phyloP scores from a whole-genome alignment of 1,284 basidiomycete species.

The Microbotryum scabiosae region DNA sequence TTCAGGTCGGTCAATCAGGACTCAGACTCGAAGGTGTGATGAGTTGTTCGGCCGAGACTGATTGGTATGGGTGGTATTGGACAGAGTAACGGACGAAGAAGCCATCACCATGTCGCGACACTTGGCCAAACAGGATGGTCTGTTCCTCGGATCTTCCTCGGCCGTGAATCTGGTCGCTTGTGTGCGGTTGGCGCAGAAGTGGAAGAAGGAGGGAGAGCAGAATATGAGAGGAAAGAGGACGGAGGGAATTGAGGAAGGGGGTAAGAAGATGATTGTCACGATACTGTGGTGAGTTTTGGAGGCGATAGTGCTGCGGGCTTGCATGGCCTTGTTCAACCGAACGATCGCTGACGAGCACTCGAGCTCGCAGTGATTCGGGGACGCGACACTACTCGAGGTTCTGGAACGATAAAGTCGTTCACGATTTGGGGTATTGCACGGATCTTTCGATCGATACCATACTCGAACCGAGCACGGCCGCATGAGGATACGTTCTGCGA shows the following conservation, averaged over 20 bases:
- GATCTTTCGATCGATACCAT: too few species aligned
- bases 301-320: neutral
- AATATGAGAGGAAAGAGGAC: constrained; percentile 37
- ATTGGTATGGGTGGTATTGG: too few species aligned
- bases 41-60: neutral
- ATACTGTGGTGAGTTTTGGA: constrained; percentile 51
- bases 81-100: constrained; percentile 75
- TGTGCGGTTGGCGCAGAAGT: constrained; percentile 62
- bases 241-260: too few species aligned
- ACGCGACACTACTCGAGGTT: constrained; percentile 32
- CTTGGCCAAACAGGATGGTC: constrained; percentile 75
- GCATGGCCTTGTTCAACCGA: constrained; percentile 6
- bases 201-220: constrained; percentile 50
- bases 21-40: neutral
- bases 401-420: constrained; percentile 32
- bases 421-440: neutral
- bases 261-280: constrained; percentile 61
- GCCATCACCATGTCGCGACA: constrained; percentile 88
- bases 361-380: constrained; percentile 31
- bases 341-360: too few species aligned
- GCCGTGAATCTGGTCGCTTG: constrained; percentile 92
- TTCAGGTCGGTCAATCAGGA: constrained; percentile 53
- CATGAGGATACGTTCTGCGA: too few species aligned
- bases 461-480: too few species aligned
- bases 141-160: constrained; percentile 92